Evolutionary conservation across 1,139 yeast species (phyloP), one percentile per base, ranked within the genome.

Genomic region (Tardiomyces depauwii): DNA sequence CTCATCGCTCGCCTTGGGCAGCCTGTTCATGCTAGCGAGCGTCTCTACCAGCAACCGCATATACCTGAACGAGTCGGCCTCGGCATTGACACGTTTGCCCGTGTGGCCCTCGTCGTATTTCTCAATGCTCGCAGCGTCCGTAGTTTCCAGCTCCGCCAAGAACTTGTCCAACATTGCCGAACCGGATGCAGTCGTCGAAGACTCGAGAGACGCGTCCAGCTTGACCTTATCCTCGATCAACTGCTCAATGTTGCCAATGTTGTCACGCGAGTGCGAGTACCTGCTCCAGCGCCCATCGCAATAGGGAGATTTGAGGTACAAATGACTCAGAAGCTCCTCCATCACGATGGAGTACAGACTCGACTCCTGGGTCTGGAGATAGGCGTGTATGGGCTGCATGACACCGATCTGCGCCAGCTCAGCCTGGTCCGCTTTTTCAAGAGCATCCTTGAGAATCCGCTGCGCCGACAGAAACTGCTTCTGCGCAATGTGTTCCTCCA

Each of bases 401-500:
- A 85, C 80, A 0, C 82, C 73, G 30, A 87, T 66, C 36, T 74
- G 66, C 77, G 86, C 78, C 46, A 87, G 63, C 41, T 74, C 74
- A 55, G 79, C 78, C 46, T 72, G 67, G 36, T 79, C 80, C 1
- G 85, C 84, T 1, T 71, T 62, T 39, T 71, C 65, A 49, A 76
- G 72, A 0, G 85, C 86, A 18, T 71, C 62, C 2, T 77, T 69
- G 30, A 88, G 71, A 28, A 80, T 71, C 39, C 72, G 73, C 60
- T 83, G 85, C 0, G 89, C 93, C 44, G 77, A 76, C 50, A 76
- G 72, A 55, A 83, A 86, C 53, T 78, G 78, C 59, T 82, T 84
- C 42, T 79, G 82, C 18, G 77, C 71, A 18, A 86, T 76, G 44
- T 74, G 71, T 47, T 71, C 74, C 53, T 88, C 96, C 47, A 86